Base-by-base conservation (phyloP, 768 basidiomycete species). In the Boletus eberwhitei region DNA sequence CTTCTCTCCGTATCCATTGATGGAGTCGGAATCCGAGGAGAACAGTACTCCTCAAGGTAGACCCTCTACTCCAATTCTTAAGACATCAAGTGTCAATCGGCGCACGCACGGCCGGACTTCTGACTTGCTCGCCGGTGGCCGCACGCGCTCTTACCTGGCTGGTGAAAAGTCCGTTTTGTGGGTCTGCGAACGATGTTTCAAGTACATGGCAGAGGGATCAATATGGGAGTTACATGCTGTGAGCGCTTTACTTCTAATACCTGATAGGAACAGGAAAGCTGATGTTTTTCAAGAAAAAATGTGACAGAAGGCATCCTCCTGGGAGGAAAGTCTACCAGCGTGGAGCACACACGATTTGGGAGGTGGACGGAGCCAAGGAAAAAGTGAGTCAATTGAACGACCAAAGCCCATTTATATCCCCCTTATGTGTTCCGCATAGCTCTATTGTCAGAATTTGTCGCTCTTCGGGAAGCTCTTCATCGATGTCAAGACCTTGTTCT, bases 391-490 rank as follows among this genome's bases (percentile, higher is more conserved):
- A 22, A 14, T 24, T 29, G n/a, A 31, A 31, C 12, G n/a, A 34
- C 42, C 21, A 14, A 7, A 24, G 21, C 22, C 47, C 29, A 12
- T 8, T n/a, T 9, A 13, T 19, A 38, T 39, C n/a, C 4, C n/a
- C 14, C 48, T 63, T 22, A 41, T 14, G 11, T 29, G 24, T 31
- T 49, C 29, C 42, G 46, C 49, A 4, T 66, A 98, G 96, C 79
- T 98, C 6, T 98, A 95, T 66, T 98, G 95, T 70, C 96, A 98
- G 70, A 96, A 96, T 65, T 75, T 99, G 31, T 89, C 93, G 17
- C 78, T 98, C 8, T 98, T 98, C 65, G 96, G 95, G 31, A 98
- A 98, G 71, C 77, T 98, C n/a, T 98, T 99, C 70, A 98, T 98
- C 64, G 97, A 98, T 64, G 88, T 95, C 58, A 99, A 99, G 73